A percentile compares a stretch with the other conserved stretches of the same genome.
Evolutionary conservation across 805 yeast genomes (phyloP).

Genomic region (Maudiozyma bulderi): DNA sequence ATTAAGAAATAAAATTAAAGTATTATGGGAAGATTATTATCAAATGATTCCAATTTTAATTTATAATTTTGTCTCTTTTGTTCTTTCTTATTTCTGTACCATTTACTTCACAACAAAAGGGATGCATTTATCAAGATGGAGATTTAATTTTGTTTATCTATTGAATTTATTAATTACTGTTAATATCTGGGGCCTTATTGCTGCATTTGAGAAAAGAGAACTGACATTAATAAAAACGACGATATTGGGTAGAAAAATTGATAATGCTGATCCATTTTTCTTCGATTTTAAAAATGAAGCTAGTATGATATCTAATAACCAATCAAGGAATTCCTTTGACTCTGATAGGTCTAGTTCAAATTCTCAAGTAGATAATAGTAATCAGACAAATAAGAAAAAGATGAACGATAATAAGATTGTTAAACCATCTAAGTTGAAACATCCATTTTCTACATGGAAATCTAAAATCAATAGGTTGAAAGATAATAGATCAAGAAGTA

Average conservation of each 20-base stretch:
- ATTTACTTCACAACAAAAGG: constrained; percentile 10
- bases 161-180: constrained; percentile 22
- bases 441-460: constrained; percentile 9
- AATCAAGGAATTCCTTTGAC: not conserved
- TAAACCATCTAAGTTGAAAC: not conserved
- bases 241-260: constrained; percentile 25
- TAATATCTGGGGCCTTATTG: constrained; percentile 28
- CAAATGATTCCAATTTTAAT: constrained; percentile 21
- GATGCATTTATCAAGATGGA: constrained; percentile 13
- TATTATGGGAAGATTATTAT: constrained; percentile 21
- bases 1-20: constrained; percentile 4
- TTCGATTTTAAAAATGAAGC: constrained; percentile 18
- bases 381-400: not conserved
- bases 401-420: not conserved
- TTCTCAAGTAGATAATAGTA: not conserved
- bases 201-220: constrained; percentile 23
- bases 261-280: constrained; percentile 22
- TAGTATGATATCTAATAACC: not conserved
- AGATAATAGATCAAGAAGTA: constrained; percentile 2
- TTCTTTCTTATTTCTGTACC: constrained; percentile 10
- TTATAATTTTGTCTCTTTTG: constrained; percentile 14
- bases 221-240: constrained; percentile 19
- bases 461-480: constrained; percentile 8
- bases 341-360: not conserved
- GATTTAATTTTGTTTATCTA: constrained; percentile 14